Evolutionary conservation across 2,329 filamentous ascomycete genomes (phyloP).

Genomic region (Pseudogymnoascus sp.): DNA sequence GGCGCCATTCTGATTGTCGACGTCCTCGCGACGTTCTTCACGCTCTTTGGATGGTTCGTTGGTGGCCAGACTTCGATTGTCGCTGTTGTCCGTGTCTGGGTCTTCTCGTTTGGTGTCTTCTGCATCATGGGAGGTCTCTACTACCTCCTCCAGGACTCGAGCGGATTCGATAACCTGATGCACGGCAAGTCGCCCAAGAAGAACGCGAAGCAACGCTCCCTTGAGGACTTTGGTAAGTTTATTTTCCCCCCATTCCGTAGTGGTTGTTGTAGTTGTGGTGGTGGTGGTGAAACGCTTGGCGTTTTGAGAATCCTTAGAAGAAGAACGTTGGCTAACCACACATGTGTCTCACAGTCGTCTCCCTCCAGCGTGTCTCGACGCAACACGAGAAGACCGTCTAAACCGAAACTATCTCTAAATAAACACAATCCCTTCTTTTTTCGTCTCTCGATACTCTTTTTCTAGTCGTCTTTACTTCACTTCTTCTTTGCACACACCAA

Average conservation of each 20-base stretch:
- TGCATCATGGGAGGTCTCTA: constrained; percentile 68
- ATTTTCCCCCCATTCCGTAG: neutral
- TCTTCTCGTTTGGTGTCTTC: constrained; percentile 86
- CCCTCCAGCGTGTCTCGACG: constrained; percentile 80
- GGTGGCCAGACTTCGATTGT: constrained; percentile 65
- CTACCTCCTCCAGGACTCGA: constrained; percentile 74
- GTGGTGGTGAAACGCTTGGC: neutral
- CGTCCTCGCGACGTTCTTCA: constrained; percentile 77
- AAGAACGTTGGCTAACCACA: constrained; percentile 38
- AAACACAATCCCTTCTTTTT: neutral
- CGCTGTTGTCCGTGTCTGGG: constrained; percentile 80
- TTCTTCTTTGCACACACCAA: neutral
- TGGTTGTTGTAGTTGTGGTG: neutral
- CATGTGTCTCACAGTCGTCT: constrained; percentile 57
- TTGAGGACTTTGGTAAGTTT: constrained; percentile 80
- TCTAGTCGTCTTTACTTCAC: neutral
- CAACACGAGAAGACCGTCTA: constrained; percentile 85
- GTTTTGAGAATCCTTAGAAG: neutral
- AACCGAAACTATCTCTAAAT: constrained; percentile 16
- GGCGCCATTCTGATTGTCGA: constrained; percentile 77
- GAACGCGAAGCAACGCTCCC: constrained; percentile 72
- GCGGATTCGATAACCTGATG: constrained; percentile 85
- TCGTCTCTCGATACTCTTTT: neutral
- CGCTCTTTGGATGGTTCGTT: constrained; percentile 77
- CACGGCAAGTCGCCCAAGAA: constrained; percentile 80